Base-by-base conservation (phyloP, 805 yeast species). In the Candida insectorum region DNA sequence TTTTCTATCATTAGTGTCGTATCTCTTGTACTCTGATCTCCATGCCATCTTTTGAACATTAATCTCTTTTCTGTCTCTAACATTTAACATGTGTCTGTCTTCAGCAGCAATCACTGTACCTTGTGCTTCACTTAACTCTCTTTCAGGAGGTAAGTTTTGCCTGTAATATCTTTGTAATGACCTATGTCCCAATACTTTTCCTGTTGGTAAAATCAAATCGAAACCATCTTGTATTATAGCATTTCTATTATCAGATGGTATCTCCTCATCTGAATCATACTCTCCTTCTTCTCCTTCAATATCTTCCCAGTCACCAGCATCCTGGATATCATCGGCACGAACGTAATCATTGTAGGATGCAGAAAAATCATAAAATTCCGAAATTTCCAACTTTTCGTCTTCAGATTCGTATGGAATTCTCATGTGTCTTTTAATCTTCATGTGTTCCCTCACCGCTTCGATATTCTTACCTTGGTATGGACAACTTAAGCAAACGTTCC, bases 361-460 rank as follows among this genome's bases (percentile, higher is more conserved):
- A 3, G 81, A 66, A 60, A 86, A 89, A 54, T 91, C 96, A 54
- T 93, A 93, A 52, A 82, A 93, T 25, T 78, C 81, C 0, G 88
- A 74, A 27, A 91, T 70, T 50, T 81, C 83, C 30, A 79, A 71
- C 51, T 79, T 79, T 50, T 93, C 95, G 37, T 81, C 81, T 34
- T 77, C 81, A 0, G 77, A 60, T 49, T 93, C 97, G 58, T 84
- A 93, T 1, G 97, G 97, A 40, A 93, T 72, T 51, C 78, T 75
- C 64, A 91, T 83, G 58, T 93, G 99, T 37, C 87, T 78, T 58
- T 93, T 93, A 6, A 83, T 73, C 4, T 69, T 48, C 84, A 87
- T 81, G 58, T 93, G 99, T 26, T 86, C 93, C 46, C 96, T 79
- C 8, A 85, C 88, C 40, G 95, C 84, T 50, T 85, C 94, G 19